Base-by-base conservation (phyloP, 78 protist species). In the Guillardia theta region DNA sequence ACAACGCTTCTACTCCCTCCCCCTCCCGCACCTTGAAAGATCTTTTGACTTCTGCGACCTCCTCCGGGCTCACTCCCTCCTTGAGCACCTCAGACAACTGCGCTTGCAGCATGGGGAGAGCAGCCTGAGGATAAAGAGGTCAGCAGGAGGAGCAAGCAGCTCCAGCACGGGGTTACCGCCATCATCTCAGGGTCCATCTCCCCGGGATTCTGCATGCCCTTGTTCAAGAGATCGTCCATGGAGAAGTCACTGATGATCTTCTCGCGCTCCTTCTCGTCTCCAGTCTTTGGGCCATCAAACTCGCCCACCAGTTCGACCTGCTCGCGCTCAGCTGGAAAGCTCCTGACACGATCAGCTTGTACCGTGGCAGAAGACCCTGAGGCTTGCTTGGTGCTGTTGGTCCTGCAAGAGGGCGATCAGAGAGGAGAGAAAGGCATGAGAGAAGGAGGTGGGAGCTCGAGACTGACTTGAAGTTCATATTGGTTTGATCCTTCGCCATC, bases 21-120 rank as follows among this genome's bases (percentile, higher is more conserved):
- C n/a, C n/a, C n/a, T n/a, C n/a, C n/a, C n/a, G n/a, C n/a, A n/a
- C n/a, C n/a, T 8, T 1, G 70, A 58, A 58, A 6, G 70, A 58
- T 8, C 39, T 30, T 6, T 58, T 58, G 70, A 70, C 83, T 24
- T 70, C 83, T 4, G 83, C 83, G 21, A 70, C 41, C 83, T 70
- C 83, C 83, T 70, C 83, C 21, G 83, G 46, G 45, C 45, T 33
- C 46, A 70, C 36, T 15, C 83, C 83, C 46, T 70, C 83, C 83
- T 70, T 70, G 1, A 70, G 83, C 83, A 70, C 83, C 83, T 70
- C 83, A 22, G 83, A 70, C 33, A 70, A 43, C 83, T 70, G 83
- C 41, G 33, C 41, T 24, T 70, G 83, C 83, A 70, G 83, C 83
- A 12, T 24, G 36, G 83, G 83, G 36, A 70, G 83, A 22, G 83